These are phyloP conservation scores for Dentipellis fragilis DNA, from an alignment of 768 basidiomycete species.

Conservation along the genomic window DNA sequence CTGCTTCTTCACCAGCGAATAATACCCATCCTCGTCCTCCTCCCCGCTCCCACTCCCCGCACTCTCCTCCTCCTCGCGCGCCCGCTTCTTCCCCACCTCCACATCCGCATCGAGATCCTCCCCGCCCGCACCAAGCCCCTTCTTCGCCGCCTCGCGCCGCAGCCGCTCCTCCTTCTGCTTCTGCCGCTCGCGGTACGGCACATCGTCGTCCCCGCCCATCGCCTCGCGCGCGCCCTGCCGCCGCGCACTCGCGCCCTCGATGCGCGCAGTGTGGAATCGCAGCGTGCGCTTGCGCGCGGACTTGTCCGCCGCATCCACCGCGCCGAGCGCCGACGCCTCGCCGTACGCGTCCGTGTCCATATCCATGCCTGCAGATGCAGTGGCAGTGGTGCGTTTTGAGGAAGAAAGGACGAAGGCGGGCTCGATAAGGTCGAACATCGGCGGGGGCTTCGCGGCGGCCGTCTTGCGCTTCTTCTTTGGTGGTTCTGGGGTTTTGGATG, in stretches of 20 bases:
- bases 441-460: slow-evolving; percentile 21
- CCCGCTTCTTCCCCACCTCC: slow-evolving; percentile 16
- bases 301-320: slow-evolving; percentile 77
- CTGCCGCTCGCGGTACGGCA: slow-evolving; percentile 76
- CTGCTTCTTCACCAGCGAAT: slow-evolving; percentile 76
- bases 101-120: slow-evolving; percentile 52
- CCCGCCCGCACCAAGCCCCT: slow-evolving; percentile 42
- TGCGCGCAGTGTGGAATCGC: slow-evolving; percentile 88
- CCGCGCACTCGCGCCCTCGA: slow-evolving; percentile 71
- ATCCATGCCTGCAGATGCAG: slow-evolving; percentile 8
- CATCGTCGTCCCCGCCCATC: slow-evolving; percentile 87
- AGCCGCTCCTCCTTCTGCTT: slow-evolving; percentile 49
- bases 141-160: slow-evolving; percentile 42
- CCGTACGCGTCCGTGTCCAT: slow-evolving; percentile 46
- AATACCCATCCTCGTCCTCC: slow-evolving; percentile 64
- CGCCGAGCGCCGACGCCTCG: slow-evolving; percentile 58
- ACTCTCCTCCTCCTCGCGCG: slow-evolving; percentile 26
- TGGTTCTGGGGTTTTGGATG: slow-evolving; percentile 11
- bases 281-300: slow-evolving; percentile 70
- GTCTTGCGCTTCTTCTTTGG: slow-evolving; percentile 60
- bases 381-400: slow-evolving; percentile 10
- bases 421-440: slow-evolving; percentile 71
- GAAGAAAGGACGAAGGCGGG: slow-evolving; percentile 46
- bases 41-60: slow-evolving; percentile 26
- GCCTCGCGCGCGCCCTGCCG: slow-evolving; percentile 67